A percentile compares a stretch with the other conserved stretches of the same genome.
These are phyloP conservation scores for Vicia sativa DNA, from an alignment of 306 rosid genomes.

Conservation along the genomic window DNA sequence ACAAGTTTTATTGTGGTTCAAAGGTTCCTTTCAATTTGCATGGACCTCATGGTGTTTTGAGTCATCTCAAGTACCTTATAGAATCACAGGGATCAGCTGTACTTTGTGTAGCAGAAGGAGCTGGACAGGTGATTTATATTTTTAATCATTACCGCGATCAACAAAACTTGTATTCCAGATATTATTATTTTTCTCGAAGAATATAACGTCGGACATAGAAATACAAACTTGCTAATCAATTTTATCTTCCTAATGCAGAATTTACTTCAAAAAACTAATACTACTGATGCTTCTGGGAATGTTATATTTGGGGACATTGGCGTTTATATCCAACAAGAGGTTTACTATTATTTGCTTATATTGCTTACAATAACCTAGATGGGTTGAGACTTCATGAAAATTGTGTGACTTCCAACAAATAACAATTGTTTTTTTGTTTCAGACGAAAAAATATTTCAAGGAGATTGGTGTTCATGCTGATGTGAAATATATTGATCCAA, in stretches of 20 bases:
- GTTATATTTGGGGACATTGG: slow-evolving; percentile 76
- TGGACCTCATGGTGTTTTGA: slow-evolving; percentile 87
- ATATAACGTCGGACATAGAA: slow-evolving; percentile 13
- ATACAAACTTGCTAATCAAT: slow-evolving; percentile 26
- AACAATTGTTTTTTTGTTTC: slow-evolving; percentile 29
- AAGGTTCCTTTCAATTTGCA: slow-evolving; percentile 81
- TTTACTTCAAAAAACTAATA: slow-evolving; percentile 82
- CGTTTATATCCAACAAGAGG: slow-evolving; percentile 88
- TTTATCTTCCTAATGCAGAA: slow-evolving; percentile 56
- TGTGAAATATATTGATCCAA: slow-evolving; percentile 93
- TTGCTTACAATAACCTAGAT: slow-evolving; percentile 26
- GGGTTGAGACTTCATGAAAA: slow-evolving; percentile 22
- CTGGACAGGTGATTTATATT: slow-evolving; percentile 79
- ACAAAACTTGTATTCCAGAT: not conserved
- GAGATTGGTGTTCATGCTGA: slow-evolving; percentile 76
- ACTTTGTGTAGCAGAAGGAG: slow-evolving; percentile 94
- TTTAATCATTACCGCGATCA: not conserved
- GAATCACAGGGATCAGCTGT: slow-evolving; percentile 95
- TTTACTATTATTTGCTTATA: slow-evolving; percentile 45
- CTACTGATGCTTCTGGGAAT: slow-evolving; percentile 93
- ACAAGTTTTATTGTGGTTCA: slow-evolving; percentile 36
- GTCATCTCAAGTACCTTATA: slow-evolving; percentile 82
- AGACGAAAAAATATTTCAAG: slow-evolving; percentile 74
- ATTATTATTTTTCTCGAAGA: not conserved
- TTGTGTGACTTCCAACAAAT: not conserved